Base-by-base conservation (phyloP, 2,329 filamentous ascomycete genomes). In the Hymenoscyphus occultus region DNA sequence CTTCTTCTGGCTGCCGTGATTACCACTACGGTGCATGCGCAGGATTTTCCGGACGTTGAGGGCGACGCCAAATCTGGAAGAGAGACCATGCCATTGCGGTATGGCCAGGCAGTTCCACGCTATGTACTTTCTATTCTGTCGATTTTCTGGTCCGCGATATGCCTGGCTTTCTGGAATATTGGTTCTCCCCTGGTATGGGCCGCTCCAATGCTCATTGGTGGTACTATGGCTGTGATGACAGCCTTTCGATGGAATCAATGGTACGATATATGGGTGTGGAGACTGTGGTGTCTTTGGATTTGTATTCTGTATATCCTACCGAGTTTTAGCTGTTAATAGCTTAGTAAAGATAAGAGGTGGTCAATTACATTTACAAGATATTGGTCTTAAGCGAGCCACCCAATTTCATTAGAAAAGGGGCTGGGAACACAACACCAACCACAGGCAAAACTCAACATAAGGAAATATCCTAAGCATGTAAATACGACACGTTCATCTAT, bases 21-120 rank as follows among this genome's bases (percentile, higher is more conserved):
- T 14, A 32, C 61, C 13, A 63, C 64, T 1, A 74, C 74, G 9
- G 67, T 74, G 57, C 74, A 76, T 40, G 66, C 72, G 4, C 71
- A 73, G 64, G 75, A 76, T 63, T 65, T 76, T 28, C 67, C 71
- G 39, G 75, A 76, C 62, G 67, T 67, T 40, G 60, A 61, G 5
- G 75, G 75, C 3, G 75, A 76, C 64, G 31, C 28, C 14, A 16
- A 63, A 1, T 35, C 70, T 7, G 71, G 69, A 1, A 51, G 75
- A 5, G 62, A 64, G n/a, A 70, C 71, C 2, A 61, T 72, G 13
- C 72, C 73, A 0, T 64, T 75, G 4, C 66, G 67, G 1, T 40
- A 72, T 28, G 71, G 71, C 5, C 67, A 71, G 56, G 60, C 14
- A 12, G 2, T 19, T n/a, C 58, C 9, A 63, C 68, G 62, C 56